Conservation (phyloP, 495 filamentous ascomycete species). For the Cenococcum geophilum region DNA sequence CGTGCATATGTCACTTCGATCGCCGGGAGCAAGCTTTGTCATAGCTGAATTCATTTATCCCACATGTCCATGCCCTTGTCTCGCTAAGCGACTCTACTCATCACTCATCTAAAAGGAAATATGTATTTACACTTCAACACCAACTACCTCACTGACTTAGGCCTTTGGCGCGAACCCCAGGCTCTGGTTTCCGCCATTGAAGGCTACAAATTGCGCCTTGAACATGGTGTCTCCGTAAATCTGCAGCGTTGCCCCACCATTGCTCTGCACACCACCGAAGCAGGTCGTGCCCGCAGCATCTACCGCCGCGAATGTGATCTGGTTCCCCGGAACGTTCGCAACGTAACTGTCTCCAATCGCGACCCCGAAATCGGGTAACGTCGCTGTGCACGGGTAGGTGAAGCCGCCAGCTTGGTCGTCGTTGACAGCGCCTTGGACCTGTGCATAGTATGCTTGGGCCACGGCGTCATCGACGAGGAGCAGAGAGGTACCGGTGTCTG, state of each 20-base stretch:
- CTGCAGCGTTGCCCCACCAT: slow-evolving; percentile 50
- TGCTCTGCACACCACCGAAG: slow-evolving; percentile 45
- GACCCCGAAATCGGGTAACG: slow-evolving; percentile 61
- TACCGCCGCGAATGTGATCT: slow-evolving; percentile 60
- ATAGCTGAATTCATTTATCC: too few relatives aligned
- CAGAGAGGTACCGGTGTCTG: slow-evolving; percentile 43
- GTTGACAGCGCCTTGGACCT: slow-evolving; percentile 52
- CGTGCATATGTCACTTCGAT: too few relatives aligned
- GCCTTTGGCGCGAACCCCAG: slow-evolving; percentile 52
- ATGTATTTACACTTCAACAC: neutral
- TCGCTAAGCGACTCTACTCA: neutral
- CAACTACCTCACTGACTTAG: neutral
- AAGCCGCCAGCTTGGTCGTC: slow-evolving; percentile 51
- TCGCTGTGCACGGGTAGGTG: slow-evolving; percentile 56
- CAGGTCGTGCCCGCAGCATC: slow-evolving; percentile 41
- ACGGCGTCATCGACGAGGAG: slow-evolving; percentile 38
- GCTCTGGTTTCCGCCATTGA: slow-evolving; percentile 58
- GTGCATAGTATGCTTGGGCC: slow-evolving; percentile 46
- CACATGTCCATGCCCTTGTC: neutral
- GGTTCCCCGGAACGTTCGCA: slow-evolving; percentile 58
- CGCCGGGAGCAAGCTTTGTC: too few relatives aligned
- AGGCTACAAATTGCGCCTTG: slow-evolving; percentile 72
- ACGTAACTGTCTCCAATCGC: slow-evolving; percentile 54
- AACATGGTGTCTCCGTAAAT: slow-evolving; percentile 78
- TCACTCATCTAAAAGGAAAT: neutral